A percentile compares a stretch with the other conserved stretches of the same genome.
phyloP scores from a whole-genome alignment of 1,139 yeast species.

The Yamadazyma taylorii region DNA sequence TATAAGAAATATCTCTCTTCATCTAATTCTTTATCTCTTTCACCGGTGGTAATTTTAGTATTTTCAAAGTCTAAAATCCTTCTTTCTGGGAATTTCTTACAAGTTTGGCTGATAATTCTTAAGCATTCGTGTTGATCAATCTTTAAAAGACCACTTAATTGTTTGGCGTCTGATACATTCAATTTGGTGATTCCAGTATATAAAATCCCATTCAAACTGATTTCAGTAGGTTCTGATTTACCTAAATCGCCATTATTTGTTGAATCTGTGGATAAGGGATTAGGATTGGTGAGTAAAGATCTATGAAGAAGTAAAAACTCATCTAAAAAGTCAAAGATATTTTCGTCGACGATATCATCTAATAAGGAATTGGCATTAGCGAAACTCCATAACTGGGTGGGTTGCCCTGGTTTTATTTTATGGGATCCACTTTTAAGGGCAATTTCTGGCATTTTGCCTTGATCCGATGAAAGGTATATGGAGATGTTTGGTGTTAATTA shows the following conservation, averaged over 20 bases:
- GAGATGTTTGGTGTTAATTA: no score
- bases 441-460: slow-evolving; percentile 9
- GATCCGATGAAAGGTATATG: no score
- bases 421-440: slow-evolving; percentile 1
- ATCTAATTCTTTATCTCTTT: slow-evolving; percentile 39
- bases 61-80: slow-evolving; percentile 22
- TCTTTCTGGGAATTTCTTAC: slow-evolving; percentile 36
- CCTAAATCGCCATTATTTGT: not conserved
- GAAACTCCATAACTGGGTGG: slow-evolving; percentile 45
- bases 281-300: slow-evolving; percentile 29
- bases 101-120: slow-evolving; percentile 45
- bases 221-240: slow-evolving; percentile 6
- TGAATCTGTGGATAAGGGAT: slow-evolving; percentile 29
- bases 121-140: slow-evolving; percentile 44
- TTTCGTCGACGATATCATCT: slow-evolving; percentile 31
- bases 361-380: slow-evolving; percentile 41
- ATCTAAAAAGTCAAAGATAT: slow-evolving; percentile 42
- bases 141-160: slow-evolving; percentile 32
- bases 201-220: slow-evolving; percentile 40
- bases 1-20: slow-evolving; percentile 31
- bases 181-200: slow-evolving; percentile 34
- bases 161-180: slow-evolving; percentile 39
- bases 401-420: slow-evolving; percentile 21
- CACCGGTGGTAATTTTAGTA: slow-evolving; percentile 19
- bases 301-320: slow-evolving; percentile 43